Base-by-base conservation (phyloP, 2,329 filamentous ascomycete species). In the Epichloe bromicola region DNA sequence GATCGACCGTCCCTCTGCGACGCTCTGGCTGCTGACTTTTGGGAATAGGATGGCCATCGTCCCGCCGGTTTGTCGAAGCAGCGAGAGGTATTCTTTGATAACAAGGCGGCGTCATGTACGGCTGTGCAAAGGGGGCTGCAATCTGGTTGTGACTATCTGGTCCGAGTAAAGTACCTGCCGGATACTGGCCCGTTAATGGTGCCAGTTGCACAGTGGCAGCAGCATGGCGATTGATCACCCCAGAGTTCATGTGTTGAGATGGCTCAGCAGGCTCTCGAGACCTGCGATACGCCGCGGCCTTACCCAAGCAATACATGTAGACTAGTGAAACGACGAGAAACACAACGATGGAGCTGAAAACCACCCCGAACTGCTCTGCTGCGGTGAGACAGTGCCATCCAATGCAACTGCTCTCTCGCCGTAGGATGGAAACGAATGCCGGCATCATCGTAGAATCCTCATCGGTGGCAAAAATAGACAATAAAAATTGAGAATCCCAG, bases 331-430 rank as follows among this genome's bases (percentile, higher is more conserved):
- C 40, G 10, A 64, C 51, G 12, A 64, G 52, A 4, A 56, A 55
- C 2, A 62, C 56, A 6, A 68, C 51, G 7, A 66, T 51, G 14
- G 63, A 57, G 52, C 65, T 67, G 52, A 69, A 63, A 15, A 73
- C 64, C 33, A 72, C 63, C 2, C 71, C 71, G 20, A 64, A 65
- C 36, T 70, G 61, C 42, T 70, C 61, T 0, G 63, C 55, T 10
- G 55, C 44, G 30, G 58, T 68, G n/a, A 73, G 59, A 52, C 71
- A 74, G 41, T 59, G 52, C 68, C 69, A 74, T 11, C 67, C 63
- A 3, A 56, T 53, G 53, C 65, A 70, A 10, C 52, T 36, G 33
- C 4, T n/a, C 17, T 20, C 20, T 17, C 42, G 49, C 14, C 20
- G 17, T 38, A 38, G 15, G 36, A n/a, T 5, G n/a, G 19, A 38